Evolutionary conservation across 257 asterid species (phyloP).

Genomic region (Fraxinus cuspidata): DNA sequence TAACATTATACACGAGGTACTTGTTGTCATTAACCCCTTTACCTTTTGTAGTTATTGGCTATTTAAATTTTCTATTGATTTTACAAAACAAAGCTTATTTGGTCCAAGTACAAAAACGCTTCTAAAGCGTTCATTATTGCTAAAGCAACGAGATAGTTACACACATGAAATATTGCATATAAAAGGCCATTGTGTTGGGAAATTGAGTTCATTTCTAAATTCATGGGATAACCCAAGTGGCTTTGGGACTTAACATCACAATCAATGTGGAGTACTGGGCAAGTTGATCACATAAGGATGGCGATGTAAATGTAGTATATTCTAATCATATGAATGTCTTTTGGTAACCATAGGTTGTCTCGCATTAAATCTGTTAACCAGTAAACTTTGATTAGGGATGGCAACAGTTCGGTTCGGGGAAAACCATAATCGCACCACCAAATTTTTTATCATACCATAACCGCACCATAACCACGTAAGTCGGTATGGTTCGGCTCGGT

Average conservation of each 20-base stretch:
- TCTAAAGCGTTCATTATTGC: background rate
- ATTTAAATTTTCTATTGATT: background rate
- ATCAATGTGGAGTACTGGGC: background rate
- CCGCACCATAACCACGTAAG: too few relatives aligned
- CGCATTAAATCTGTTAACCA: constrained; percentile 10
- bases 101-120: background rate
- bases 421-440: too few relatives aligned
- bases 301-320: background rate
- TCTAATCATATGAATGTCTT: background rate
- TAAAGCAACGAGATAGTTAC: background rate
- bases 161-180: constrained; percentile 3
- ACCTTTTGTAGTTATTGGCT: background rate
- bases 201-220: constrained; percentile 10
- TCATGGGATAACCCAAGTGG: background rate
- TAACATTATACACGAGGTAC: constrained; percentile 70
- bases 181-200: background rate
- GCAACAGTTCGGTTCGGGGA: too few relatives aligned
- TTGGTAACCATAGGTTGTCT: background rate
- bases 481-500: too few relatives aligned
- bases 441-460: too few relatives aligned
- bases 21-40: constrained; percentile 2
- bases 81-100: background rate
- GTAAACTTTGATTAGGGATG: constrained; percentile 15
- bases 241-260: constrained; percentile 18
- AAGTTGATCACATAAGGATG: constrained; percentile 2